Percentiles rank a stretch among this genome's conserved stretches.
Conservation (phyloP, 2,329 filamentous ascomycete species). For the Sporothrix schenckii region DNA sequence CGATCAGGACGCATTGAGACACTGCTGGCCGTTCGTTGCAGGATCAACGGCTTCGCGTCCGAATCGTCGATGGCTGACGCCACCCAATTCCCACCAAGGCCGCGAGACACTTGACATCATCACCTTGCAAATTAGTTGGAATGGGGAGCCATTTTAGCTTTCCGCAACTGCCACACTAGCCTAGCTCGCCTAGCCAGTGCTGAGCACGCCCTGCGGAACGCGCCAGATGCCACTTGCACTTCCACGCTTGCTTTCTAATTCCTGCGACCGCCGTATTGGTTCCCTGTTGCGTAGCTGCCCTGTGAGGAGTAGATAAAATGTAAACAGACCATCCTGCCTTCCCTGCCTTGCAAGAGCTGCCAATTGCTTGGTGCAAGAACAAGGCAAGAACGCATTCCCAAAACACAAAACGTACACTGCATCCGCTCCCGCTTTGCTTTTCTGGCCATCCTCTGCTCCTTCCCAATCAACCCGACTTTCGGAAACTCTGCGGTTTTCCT, state of each 20-base stretch:
- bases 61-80: neutral
- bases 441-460: slow-evolving; percentile 1
- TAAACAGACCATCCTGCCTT: slow-evolving; percentile 21
- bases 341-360: slow-evolving; percentile 3
- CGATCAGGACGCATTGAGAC: neutral
- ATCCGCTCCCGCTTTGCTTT: neutral
- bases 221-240: neutral
- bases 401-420: neutral
- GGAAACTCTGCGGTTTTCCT: slow-evolving; percentile 11
- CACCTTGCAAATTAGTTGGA: neutral
- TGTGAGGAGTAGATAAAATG: neutral
- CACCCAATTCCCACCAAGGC: neutral
- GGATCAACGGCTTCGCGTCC: slow-evolving; percentile 7
- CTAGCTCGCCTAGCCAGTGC: neutral
- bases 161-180: neutral
- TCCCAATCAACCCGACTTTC: slow-evolving; percentile 1
- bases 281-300: neutral
- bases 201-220: neutral
- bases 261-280: neutral
- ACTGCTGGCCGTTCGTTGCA: neutral
- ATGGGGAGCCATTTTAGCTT: slow-evolving; percentile 1
- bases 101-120: slow-evolving; percentile 20
- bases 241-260: slow-evolving; percentile 4
- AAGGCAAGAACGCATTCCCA: neutral
- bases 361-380: neutral